These are phyloP conservation scores for Calendula officinalis DNA, from an alignment of 129 eudicot genomes.

Conservation along the genomic window DNA sequence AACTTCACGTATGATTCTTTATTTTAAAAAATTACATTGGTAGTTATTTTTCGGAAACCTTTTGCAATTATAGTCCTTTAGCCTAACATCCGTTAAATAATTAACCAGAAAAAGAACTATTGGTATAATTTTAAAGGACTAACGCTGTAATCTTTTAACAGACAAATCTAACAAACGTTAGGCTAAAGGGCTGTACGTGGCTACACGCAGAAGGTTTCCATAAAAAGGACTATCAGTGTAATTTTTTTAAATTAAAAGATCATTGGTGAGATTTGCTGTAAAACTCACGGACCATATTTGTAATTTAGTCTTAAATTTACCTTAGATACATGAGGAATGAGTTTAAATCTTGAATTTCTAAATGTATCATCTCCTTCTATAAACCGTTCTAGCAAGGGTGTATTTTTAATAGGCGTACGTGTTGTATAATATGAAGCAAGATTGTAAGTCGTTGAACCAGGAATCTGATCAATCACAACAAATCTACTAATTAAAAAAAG, in stretches of 20 bases:
- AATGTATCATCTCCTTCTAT: conserved; percentile 69
- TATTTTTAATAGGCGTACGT: conserved; percentile 43
- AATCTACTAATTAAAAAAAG: not conserved
- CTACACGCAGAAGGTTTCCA: too few relatives aligned
- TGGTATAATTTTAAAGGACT: too few relatives aligned
- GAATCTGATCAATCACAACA: conserved; percentile 37
- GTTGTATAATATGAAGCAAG: conserved; percentile 55
- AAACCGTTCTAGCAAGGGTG: conserved; percentile 60
- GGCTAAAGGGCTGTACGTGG: too few relatives aligned
- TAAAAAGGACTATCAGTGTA: too few relatives aligned
- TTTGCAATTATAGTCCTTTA: too few relatives aligned
- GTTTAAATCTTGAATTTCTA: conserved; percentile 70
- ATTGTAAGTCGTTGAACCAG: conserved; percentile 54
- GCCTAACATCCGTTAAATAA: too few relatives aligned
- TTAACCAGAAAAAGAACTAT: too few relatives aligned
- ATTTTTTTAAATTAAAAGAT: not conserved
- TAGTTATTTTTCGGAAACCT: too few relatives aligned
- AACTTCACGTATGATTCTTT: too few relatives aligned
- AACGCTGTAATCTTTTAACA: too few relatives aligned
- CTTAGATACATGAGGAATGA: conserved; percentile 60
- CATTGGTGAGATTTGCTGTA: not conserved
- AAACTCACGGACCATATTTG: not conserved
- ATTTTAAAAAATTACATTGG: too few relatives aligned
- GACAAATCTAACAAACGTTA: too few relatives aligned
- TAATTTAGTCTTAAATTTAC: conserved; percentile 23